A percentile compares a stretch with the other conserved stretches of the same genome.
Conservation (phyloP, 2,329 filamentous ascomycete species). For the Talaromyces rugulosus region DNA sequence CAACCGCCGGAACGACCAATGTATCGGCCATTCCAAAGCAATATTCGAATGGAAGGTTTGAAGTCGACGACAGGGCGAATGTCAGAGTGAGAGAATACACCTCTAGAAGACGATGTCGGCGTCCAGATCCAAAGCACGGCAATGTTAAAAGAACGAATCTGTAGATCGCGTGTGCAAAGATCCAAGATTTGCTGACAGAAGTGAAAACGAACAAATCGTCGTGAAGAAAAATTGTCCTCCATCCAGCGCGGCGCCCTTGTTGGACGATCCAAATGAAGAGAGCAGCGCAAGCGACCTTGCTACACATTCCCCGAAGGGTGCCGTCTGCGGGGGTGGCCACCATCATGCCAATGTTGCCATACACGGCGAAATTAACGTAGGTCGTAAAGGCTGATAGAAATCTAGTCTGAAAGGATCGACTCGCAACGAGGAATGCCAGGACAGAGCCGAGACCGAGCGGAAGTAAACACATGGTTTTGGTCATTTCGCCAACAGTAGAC, state of each 20-base stretch:
- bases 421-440: constrained; percentile 7
- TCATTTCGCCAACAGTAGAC: not conserved
- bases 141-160: constrained; percentile 22
- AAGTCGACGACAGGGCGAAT: not conserved
- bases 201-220: constrained; percentile 20
- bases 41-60: not conserved
- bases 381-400: constrained; percentile 18
- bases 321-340: constrained; percentile 14
- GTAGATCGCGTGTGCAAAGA: constrained; percentile 22
- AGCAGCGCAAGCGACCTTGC: constrained; percentile 4
- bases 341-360: constrained; percentile 22
- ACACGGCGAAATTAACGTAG: constrained; percentile 21
- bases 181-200: constrained; percentile 22
- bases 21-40: constrained; percentile 3
- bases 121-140: constrained; percentile 21
- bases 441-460: not conserved
- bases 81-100: constrained; percentile 13
- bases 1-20: not conserved
- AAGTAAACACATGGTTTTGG: not conserved
- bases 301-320: constrained; percentile 20
- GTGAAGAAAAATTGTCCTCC: constrained; percentile 20
- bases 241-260: constrained; percentile 14
- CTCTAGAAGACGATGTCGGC: constrained; percentile 21
- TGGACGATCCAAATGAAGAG: constrained; percentile 7
- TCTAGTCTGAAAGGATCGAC: constrained; percentile 17